Percentiles rank a stretch among this genome's conserved stretches.
phyloP scores from a whole-genome alignment of 2,329 filamentous ascomycete genomes.

The Penicillium hordei region DNA sequence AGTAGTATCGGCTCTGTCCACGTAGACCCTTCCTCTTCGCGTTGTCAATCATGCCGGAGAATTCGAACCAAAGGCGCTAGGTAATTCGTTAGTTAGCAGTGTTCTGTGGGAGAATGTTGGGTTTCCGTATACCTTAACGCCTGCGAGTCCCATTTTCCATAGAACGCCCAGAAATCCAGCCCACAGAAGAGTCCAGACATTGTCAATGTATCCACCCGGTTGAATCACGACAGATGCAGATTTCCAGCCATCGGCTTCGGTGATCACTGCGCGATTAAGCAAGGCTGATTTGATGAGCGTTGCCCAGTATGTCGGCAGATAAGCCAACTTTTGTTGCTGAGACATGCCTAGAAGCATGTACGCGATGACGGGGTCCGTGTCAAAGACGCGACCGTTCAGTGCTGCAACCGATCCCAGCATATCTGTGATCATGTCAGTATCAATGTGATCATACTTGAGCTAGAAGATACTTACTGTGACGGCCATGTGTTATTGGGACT shows the following conservation, averaged over 20 bases:
- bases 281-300: slow-evolving; percentile 22
- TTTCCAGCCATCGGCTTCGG: slow-evolving; percentile 25
- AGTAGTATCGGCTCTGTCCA: slow-evolving; percentile 24
- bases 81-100: neutral
- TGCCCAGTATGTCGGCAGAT: slow-evolving; percentile 24
- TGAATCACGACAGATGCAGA: slow-evolving; percentile 23
- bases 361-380: slow-evolving; percentile 21
- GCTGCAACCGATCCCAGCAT: slow-evolving; percentile 13
- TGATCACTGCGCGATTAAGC: slow-evolving; percentile 24
- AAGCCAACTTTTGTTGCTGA: slow-evolving; percentile 17
- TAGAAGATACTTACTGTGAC: neutral
- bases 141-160: slow-evolving; percentile 21
- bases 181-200: slow-evolving; percentile 20
- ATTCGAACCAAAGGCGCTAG: slow-evolving; percentile 24
- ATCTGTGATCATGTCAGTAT: slow-evolving; percentile 11
- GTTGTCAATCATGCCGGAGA: slow-evolving; percentile 24
- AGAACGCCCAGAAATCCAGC: slow-evolving; percentile 22
- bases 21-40: slow-evolving; percentile 22
- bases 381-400: slow-evolving; percentile 24
- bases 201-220: slow-evolving; percentile 19
- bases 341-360: slow-evolving; percentile 26
- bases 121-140: slow-evolving; percentile 12
- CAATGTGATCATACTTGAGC: neutral
- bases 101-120: neutral
- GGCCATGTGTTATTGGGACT: slow-evolving; percentile 8